Evolutionary conservation across 176 grass and related monocot species (phyloP).

Genomic region (Bolboschoenus planiculmis): DNA sequence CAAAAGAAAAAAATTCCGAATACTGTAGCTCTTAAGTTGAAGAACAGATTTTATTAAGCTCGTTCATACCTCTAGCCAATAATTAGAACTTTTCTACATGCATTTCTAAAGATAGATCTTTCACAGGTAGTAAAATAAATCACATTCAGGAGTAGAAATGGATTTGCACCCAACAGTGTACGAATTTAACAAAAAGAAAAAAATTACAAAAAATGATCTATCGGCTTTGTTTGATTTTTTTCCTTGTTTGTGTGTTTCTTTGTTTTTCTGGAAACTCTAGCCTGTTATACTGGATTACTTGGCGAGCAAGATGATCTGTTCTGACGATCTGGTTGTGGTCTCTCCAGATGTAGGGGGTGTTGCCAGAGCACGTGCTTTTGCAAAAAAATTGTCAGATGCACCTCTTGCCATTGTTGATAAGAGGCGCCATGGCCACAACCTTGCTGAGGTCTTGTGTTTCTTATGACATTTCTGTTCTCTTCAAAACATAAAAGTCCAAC

Average conservation of each 20-base stretch:
- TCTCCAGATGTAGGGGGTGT: slow-evolving; percentile 82
- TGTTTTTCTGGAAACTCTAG: slow-evolving; percentile 21
- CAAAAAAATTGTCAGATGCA: slow-evolving; percentile 76
- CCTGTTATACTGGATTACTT: slow-evolving; percentile 87
- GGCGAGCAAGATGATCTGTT: slow-evolving; percentile 80
- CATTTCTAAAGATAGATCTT: neutral
- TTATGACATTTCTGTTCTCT: neutral
- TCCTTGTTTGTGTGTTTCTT: neutral
- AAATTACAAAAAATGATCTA: neutral
- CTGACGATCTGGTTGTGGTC: slow-evolving; percentile 63
- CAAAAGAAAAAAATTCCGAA: neutral
- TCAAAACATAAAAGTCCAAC: neutral
- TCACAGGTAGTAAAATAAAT: neutral
- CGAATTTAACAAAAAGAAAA: neutral
- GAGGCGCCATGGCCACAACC: slow-evolving; percentile 53
- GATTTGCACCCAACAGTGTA: neutral
- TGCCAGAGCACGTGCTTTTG: slow-evolving; percentile 60
- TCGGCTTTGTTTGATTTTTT: neutral
- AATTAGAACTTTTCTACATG: neutral
- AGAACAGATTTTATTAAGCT: neutral
- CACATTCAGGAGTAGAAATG: neutral
- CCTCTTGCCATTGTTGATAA: slow-evolving; percentile 72
- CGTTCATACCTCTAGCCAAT: neutral
- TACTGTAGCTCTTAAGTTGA: neutral
- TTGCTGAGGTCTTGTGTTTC: slow-evolving; percentile 35